Conservation (phyloP, 805 yeast species). For the Helenozyma rhizophorensis region DNA sequence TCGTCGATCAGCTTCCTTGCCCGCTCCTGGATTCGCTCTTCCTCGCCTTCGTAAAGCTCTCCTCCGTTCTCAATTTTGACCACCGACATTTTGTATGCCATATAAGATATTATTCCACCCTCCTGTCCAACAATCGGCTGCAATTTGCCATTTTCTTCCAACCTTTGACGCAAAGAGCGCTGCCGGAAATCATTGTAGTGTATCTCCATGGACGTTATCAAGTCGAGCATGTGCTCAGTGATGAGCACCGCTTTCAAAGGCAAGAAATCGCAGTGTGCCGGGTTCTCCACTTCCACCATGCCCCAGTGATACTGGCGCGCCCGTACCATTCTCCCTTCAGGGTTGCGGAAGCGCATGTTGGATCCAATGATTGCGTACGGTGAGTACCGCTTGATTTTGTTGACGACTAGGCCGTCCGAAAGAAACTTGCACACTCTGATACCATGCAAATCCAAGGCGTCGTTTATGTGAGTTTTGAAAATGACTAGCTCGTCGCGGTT, state of each 20-base stretch:
- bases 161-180: constrained; percentile 50
- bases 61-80: constrained; percentile 7
- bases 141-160: constrained; percentile 15
- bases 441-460: constrained; percentile 46
- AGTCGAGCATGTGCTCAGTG: constrained; percentile 70
- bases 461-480: constrained; percentile 52
- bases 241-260: constrained; percentile 62
- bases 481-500: constrained; percentile 50
- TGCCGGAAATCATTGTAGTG: constrained; percentile 69
- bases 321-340: constrained; percentile 44
- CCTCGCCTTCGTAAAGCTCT: constrained; percentile 16
- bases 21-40: constrained; percentile 23
- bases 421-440: constrained; percentile 41
- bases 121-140: constrained; percentile 9
- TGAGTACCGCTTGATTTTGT: constrained; percentile 35
- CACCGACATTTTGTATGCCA: constrained; percentile 12
- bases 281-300: constrained; percentile 74
- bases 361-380: constrained; percentile 78
- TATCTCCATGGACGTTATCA: constrained; percentile 71
- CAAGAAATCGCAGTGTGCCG: constrained; percentile 70
- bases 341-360: constrained; percentile 29
- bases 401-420: constrained; percentile 23
- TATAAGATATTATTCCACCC: constrained; percentile 17
- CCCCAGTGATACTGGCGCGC: constrained; percentile 77
- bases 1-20: constrained; percentile 19